phyloP scores from a whole-genome alignment of 495 filamentous ascomycete species.

The Talaromyces nanjingensis region DNA sequence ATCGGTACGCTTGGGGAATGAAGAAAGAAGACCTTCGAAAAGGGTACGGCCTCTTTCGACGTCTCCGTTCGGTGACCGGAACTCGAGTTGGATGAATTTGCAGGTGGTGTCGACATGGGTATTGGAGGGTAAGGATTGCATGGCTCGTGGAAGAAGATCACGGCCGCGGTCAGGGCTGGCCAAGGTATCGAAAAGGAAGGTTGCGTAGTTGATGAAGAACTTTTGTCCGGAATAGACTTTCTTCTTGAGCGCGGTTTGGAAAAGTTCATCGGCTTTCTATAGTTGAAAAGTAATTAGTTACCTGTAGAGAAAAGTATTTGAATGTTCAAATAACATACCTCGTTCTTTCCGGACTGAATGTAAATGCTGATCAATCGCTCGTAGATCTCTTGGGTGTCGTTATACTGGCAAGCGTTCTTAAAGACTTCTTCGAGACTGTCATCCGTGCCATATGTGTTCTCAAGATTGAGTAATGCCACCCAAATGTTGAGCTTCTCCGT shows the following conservation, averaged over 20 bases:
- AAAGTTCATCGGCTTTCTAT: constrained; percentile 85
- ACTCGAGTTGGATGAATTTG: constrained; percentile 88
- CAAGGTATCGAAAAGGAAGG: constrained; percentile 72
- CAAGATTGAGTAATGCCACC: constrained; percentile 88
- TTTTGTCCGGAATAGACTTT: constrained; percentile 69
- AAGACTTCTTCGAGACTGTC: constrained; percentile 83
- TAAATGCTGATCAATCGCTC: constrained; percentile 88
- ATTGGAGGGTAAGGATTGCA: constrained; percentile 68
- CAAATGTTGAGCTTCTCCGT: constrained; percentile 90
- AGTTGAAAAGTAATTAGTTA: constrained; percentile 26
- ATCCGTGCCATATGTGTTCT: constrained; percentile 81
- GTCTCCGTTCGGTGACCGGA: constrained; percentile 74
- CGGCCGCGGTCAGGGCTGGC: constrained; percentile 67
- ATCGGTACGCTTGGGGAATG: constrained; percentile 82
- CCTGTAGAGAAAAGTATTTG: not conserved
- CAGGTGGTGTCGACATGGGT: constrained; percentile 71
- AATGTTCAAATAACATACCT: constrained; percentile 31
- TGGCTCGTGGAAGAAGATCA: constrained; percentile 74
- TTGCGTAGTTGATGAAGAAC: constrained; percentile 91
- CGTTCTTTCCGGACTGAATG: constrained; percentile 78
- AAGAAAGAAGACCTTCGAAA: constrained; percentile 78
- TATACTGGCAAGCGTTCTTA: constrained; percentile 88
- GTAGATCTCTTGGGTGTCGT: constrained; percentile 84
- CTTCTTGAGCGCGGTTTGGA: constrained; percentile 77
- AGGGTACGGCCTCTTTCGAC: constrained; percentile 89